phyloP scores from a whole-genome alignment of 306 rosid species.

The Urtica urens region DNA sequence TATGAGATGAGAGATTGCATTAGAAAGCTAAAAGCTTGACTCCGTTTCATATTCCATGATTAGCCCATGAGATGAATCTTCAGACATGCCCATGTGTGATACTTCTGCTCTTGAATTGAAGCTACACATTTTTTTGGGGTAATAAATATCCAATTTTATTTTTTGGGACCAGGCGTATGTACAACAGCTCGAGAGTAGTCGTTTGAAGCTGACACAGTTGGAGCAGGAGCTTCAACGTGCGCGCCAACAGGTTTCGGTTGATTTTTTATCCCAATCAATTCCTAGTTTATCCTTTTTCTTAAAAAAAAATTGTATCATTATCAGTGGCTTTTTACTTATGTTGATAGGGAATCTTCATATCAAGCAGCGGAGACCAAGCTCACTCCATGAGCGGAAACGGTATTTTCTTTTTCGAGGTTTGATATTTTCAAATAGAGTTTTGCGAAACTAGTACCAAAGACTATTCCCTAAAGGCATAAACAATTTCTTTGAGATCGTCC shows the following conservation, averaged over 20 bases:
- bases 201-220: conserved; percentile 82
- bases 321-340: too few species aligned
- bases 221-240: conserved; percentile 99
- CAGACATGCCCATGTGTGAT: too few species aligned
- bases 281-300: not conserved
- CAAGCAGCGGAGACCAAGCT: conserved; percentile 79
- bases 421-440: conserved; percentile 12
- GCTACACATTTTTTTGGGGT: too few species aligned
- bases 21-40: too few species aligned
- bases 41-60: too few species aligned
- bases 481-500: not conserved
- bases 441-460: conserved; percentile 5
- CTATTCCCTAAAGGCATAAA: conserved; percentile 6
- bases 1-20: too few species aligned
- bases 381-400: conserved; percentile 95
- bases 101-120: too few species aligned
- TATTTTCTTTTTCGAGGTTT: conserved; percentile 26
- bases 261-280: not conserved
- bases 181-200: conserved; percentile 93
- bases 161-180: conserved; percentile 81
- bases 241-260: conserved; percentile 65
- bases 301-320: too few species aligned
- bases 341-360: conserved; percentile 77
- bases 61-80: too few species aligned
- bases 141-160: conserved; percentile 1